Evolutionary conservation across 2,329 filamentous ascomycete species (phyloP).

Genomic region (Phyllosticta citribraziliensis): DNA sequence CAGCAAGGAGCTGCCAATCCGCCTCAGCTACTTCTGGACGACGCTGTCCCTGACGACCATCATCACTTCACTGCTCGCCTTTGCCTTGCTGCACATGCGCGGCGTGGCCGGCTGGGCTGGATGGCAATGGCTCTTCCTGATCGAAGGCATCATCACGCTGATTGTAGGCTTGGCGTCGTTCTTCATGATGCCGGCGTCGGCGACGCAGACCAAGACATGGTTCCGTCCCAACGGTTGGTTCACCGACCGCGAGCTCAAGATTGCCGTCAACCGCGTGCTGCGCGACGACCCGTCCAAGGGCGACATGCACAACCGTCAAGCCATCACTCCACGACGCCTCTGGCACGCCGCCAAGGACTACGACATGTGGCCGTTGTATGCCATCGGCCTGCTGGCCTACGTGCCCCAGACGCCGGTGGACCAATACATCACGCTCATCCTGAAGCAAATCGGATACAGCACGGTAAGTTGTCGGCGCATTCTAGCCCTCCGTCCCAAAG

Average conservation of each 20-base stretch:
- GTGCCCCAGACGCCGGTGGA: conserved; percentile 43
- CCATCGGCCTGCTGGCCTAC: conserved; percentile 26
- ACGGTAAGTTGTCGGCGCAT: conserved; percentile 21
- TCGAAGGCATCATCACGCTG: conserved; percentile 48
- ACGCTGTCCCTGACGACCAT: conserved; percentile 28
- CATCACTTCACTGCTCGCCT: conserved; percentile 29
- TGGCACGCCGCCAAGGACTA: conserved; percentile 20
- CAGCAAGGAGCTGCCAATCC: conserved; percentile 32
- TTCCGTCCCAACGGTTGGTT: conserved; percentile 55
- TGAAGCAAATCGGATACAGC: conserved; percentile 48
- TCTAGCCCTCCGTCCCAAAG: neutral
- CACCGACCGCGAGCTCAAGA: conserved; percentile 49
- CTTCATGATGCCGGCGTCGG: conserved; percentile 44
- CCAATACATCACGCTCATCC: conserved; percentile 44
- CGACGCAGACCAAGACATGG: conserved; percentile 43
- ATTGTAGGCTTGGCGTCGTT: conserved; percentile 44
- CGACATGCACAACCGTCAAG: conserved; percentile 39
- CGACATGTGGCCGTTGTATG: conserved; percentile 25
- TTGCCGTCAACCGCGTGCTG: conserved; percentile 52
- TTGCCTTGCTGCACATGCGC: conserved; percentile 33
- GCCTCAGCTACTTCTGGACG: conserved; percentile 36
- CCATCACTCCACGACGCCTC: conserved; percentile 15
- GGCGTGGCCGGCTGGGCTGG: conserved; percentile 32
- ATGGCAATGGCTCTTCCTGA: conserved; percentile 45
- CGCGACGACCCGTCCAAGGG: conserved; percentile 48